Evolutionary conservation across 2,329 filamentous ascomycete genomes (phyloP), one percentile per base, ranked within the genome.

Genomic region (Thelonectria olida): DNA sequence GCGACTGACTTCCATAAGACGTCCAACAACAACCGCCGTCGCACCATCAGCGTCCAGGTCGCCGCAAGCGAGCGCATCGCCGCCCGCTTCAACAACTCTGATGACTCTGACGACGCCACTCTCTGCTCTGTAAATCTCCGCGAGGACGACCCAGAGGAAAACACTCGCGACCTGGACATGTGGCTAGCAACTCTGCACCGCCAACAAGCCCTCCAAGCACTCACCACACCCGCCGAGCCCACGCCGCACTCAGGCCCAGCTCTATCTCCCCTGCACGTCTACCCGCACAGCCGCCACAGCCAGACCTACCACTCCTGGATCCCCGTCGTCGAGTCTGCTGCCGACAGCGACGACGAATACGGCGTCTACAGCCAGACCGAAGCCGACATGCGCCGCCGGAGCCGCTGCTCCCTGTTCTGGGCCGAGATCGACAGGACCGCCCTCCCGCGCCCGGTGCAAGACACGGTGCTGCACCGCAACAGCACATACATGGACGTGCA

Each of bases 1-100:
- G 73, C 73, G 6, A 58, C 69, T 25, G 72, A 73, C 65, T 75
- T 75, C 47, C 63, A 65, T 34, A 69, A 68, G 55, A 69, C 63
- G n/a, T 59, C 67, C 5, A 58, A 54, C 5, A 58, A 54, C 34
- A 49, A 64, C 61, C 60, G 64, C 25, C 53, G 65, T 41, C 15
- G 53, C 49, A 55, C 63, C 42, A 58, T 64, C n/a, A 65, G 67
- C 57, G 52, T 42, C 27, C 54, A 70, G 49, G 63, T 58, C 36
- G 63, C 68, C 31, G 61, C 63, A 6, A 68, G 27, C 15, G 56
- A 48, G 31, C 56, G 56, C 34, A 53, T 59, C 42, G 44, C 17
- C 42, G 23, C 31, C 23, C 49, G 56, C 34, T 59, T 54, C 42
- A 49, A 25, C 50, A 27, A 9, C 39, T 41, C 38, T 12, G 45